A percentile compares a stretch with the other conserved stretches of the same genome.
Evolutionary conservation across 768 basidiomycete genomes (phyloP).

Genomic region (Sarcomyxa edulis): DNA sequence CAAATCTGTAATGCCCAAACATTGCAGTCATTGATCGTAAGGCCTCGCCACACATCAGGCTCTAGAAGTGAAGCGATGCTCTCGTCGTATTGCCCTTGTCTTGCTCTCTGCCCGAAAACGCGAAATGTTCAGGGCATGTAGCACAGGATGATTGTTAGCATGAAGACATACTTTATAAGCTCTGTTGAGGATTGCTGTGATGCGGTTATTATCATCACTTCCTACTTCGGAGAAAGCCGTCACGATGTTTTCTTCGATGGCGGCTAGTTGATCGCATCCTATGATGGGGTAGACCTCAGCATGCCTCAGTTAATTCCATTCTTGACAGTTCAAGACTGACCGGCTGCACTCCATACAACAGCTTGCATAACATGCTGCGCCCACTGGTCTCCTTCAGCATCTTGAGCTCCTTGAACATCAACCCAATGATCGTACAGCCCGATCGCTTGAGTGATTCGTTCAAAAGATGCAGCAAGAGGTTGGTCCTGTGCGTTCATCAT

Average conservation of each 20-base stretch:
- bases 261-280: conserved; percentile 67
- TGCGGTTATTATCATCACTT: conserved; percentile 53
- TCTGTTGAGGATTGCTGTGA: conserved; percentile 58
- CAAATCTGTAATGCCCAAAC: conserved; percentile 75
- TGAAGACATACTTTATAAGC: conserved; percentile 53
- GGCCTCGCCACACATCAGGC: conserved; percentile 63
- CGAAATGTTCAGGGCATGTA: conserved; percentile 6
- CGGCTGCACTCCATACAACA: conserved; percentile 64
- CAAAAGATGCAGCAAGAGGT: conserved; percentile 64
- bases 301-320: background rate
- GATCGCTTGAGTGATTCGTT: conserved; percentile 59
- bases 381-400: conserved; percentile 58
- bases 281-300: conserved; percentile 1
- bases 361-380: conserved; percentile 72
- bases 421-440: conserved; percentile 71
- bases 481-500: too few species aligned
- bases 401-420: conserved; percentile 46
- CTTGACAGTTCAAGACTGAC: conserved; percentile 28
- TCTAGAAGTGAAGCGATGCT: conserved; percentile 61
- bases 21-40: conserved; percentile 60
- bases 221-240: conserved; percentile 58
- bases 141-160: conserved; percentile 7
- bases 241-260: conserved; percentile 65
- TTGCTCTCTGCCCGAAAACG: conserved; percentile 42
- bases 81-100: conserved; percentile 62